Conservation (phyloP, 805 yeast species). For the Kodamaea leandrae region DNA sequence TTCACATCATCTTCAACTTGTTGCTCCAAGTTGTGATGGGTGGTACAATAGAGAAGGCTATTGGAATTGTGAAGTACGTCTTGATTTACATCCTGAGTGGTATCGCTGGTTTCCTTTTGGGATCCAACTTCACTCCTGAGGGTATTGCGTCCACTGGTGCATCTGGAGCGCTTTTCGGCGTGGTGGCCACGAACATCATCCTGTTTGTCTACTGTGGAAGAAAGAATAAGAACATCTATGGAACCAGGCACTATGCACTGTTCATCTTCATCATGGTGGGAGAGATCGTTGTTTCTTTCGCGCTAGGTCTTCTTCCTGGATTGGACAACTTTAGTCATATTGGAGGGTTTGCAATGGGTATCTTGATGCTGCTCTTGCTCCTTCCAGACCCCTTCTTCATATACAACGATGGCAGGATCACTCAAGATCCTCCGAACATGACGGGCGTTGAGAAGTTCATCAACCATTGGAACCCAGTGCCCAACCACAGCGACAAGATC, state of each 20-base stretch:
- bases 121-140: constrained; percentile 65
- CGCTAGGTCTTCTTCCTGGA: constrained; percentile 68
- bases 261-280: constrained; percentile 47
- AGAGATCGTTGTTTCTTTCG: constrained; percentile 59
- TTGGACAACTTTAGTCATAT: constrained; percentile 72
- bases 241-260: constrained; percentile 45
- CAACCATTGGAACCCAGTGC: constrained; percentile 41
- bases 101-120: constrained; percentile 62
- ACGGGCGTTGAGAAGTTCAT: constrained; percentile 29
- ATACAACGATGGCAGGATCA: constrained; percentile 38
- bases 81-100: constrained; percentile 61
- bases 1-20: constrained; percentile 65
- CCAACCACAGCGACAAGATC: constrained; percentile 34
- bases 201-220: constrained; percentile 53
- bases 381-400: constrained; percentile 57
- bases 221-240: constrained; percentile 45
- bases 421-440: constrained; percentile 23
- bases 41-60: constrained; percentile 50
- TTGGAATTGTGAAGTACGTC: constrained; percentile 54
- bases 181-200: constrained; percentile 59
- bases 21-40: constrained; percentile 63
- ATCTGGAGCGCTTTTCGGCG: constrained; percentile 68
- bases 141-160: constrained; percentile 72
- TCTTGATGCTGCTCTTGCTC: constrained; percentile 47
- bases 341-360: constrained; percentile 70